Conservation (phyloP, 1,139 yeast species). For the Geotrichum australiense region DNA sequence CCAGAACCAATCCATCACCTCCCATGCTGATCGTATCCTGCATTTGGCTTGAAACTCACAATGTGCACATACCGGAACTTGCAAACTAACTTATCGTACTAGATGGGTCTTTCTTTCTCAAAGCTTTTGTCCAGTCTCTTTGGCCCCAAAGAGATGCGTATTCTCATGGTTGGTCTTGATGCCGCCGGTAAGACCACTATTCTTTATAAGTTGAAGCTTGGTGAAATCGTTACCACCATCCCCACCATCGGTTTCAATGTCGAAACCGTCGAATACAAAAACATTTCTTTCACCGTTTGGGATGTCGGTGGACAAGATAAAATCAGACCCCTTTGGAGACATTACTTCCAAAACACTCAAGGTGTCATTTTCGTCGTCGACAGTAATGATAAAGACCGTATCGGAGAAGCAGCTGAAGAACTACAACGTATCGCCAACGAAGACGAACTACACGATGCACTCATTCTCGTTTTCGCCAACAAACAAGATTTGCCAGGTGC, state of each 20-base stretch:
- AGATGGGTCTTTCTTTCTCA: conserved; percentile 84
- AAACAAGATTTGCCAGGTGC: conserved; percentile 95
- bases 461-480: conserved; percentile 61
- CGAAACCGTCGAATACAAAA: conserved; percentile 90
- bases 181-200: conserved; percentile 93
- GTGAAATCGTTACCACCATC: conserved; percentile 88
- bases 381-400: conserved; percentile 90
- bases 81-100: not conserved
- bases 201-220: conserved; percentile 79
- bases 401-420: conserved; percentile 88
- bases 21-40: not conserved
- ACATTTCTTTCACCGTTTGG: conserved; percentile 92
- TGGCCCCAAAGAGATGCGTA: conserved; percentile 51
- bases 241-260: conserved; percentile 94
- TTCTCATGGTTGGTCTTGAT: conserved; percentile 52
- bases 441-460: conserved; percentile 87
- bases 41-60: not conserved
- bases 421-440: conserved; percentile 91
- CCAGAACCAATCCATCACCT: not conserved
- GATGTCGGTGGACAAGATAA: conserved; percentile 98
- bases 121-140: conserved; percentile 78
- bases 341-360: conserved; percentile 89
- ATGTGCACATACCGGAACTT: not conserved
- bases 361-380: conserved; percentile 91
- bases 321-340: conserved; percentile 94